Percentiles rank a stretch among this genome's conserved stretches.
phyloP scores from a whole-genome alignment of 192 early-diverging fungal species.

The Podila minutissima region DNA sequence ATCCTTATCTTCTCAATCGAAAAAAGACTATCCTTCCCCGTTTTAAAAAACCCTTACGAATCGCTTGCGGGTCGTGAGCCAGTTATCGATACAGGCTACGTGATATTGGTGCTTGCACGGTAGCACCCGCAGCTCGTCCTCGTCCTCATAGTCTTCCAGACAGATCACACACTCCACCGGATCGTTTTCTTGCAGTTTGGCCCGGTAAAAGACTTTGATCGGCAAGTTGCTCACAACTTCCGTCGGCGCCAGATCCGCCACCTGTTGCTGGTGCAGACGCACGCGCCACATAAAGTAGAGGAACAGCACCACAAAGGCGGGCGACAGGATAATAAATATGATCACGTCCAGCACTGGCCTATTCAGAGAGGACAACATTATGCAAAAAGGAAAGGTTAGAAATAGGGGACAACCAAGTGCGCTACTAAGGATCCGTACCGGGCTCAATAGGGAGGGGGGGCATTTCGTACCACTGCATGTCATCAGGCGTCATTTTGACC shows the following conservation, averaged over 20 bases:
- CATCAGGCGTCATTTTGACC: constrained; percentile 37
- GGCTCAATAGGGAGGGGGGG: background rate
- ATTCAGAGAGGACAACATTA: background rate
- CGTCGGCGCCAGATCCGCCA: constrained; percentile 80
- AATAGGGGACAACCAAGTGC: constrained; percentile 4
- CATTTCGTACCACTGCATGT: constrained; percentile 34
- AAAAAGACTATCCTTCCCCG: too few species aligned
- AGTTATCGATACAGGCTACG: constrained; percentile 88
- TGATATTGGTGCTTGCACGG: constrained; percentile 94
- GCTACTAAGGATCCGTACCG: background rate
- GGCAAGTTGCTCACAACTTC: constrained; percentile 81
- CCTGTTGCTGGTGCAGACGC: constrained; percentile 74
- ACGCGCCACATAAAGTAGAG: constrained; percentile 79
- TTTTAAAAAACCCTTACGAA: constrained; percentile 76
- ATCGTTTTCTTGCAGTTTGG: constrained; percentile 77
- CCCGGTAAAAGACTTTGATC: constrained; percentile 68
- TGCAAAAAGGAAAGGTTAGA: background rate
- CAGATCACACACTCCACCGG: constrained; percentile 92
- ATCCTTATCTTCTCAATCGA: background rate
- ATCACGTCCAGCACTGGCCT: constrained; percentile 84
- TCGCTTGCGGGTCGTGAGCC: constrained; percentile 88
- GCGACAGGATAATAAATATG: constrained; percentile 85
- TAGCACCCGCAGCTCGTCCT: constrained; percentile 80
- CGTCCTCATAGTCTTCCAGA: constrained; percentile 88
- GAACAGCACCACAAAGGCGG: constrained; percentile 80